Percentiles rank a stretch among this genome's conserved stretches.
Conservation (phyloP, 768 basidiomycete species). For the Russula sp. region DNA sequence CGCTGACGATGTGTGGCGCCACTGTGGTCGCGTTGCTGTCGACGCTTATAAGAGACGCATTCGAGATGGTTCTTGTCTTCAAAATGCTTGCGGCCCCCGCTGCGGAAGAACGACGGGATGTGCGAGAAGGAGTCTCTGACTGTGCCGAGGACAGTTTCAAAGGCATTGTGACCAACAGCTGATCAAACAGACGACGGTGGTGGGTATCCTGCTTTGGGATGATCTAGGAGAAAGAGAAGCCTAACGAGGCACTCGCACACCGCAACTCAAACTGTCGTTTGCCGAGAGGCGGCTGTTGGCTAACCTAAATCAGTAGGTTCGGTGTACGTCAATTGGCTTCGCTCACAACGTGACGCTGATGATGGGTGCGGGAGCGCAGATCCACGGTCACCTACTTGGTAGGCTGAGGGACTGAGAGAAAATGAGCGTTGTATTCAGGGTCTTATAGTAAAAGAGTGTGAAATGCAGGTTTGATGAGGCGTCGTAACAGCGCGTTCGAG, state of each 20-base stretch:
- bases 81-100: conserved; percentile 34
- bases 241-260: neutral
- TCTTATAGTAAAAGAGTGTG: conserved; percentile 1
- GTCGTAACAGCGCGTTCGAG: neutral
- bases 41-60: conserved; percentile 40
- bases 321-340: neutral
- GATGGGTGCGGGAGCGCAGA: neutral
- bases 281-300: neutral
- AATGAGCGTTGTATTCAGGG: neutral
- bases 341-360: neutral
- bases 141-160: conserved; percentile 29
- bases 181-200: neutral
- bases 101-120: conserved; percentile 44
- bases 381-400: neutral
- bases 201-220: neutral
- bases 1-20: conserved; percentile 28
- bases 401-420: neutral
- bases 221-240: neutral
- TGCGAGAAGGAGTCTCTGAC: conserved; percentile 52
- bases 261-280: neutral
- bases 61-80: conserved; percentile 52
- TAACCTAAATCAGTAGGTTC: neutral
- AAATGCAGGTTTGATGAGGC: neutral
- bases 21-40: conserved; percentile 43
- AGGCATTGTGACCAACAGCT: conserved; percentile 9